Base-by-base conservation (phyloP, 768 basidiomycete genomes). In the Amanita phalloides region DNA sequence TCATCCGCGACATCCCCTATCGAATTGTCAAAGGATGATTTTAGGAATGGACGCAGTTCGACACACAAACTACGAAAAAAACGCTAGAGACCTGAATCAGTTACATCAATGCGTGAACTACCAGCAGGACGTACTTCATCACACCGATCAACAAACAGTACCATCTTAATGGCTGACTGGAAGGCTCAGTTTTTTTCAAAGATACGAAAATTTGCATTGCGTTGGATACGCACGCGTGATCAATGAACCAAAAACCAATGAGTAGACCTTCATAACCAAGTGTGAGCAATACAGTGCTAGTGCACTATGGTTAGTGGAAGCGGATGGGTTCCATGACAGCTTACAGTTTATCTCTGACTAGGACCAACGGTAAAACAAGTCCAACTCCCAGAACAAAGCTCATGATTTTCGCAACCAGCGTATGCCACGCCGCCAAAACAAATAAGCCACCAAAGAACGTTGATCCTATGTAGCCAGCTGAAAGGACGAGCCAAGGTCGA, bases 1-100 rank as follows among this genome's bases (percentile, higher is more conserved):
- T 97, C 93, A 64, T 97, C 94, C 41, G 90, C 81, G 42, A 94
- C 84, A 62, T 97, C 93, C 93, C 89, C 89, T 91, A 60, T 10
- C 39, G 8, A 45, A 14, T 4, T 46, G 32, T 51, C 45, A 39
- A 36, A n/a, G n/a, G n/a, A 37, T 20, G 38, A 25, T 48, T 14
- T 45, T 46, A n/a, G 53, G 25, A n/a, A 6, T 17, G 6, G 17
- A 6, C 25, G 51, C 23, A 35, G 10, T 46, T 17, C 23, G 33
- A 70, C 84, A 62, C 57, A 89, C 92, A 95, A 50, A 96, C 76
- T 42, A 90, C 90, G 59, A 90, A 97, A 53, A 94, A 81, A 45
- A 83, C 74, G 59, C 89, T 90, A 57, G 30, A 45, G 38, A 23
- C 46, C 9, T 51, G 21, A 38, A 53, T 20, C 7, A 25, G 28